Percentiles rank a stretch among this genome's conserved stretches.
Conservation (phyloP, 2,329 filamentous ascomycete genomes). For the Cryphonectria carpinicola region DNA sequence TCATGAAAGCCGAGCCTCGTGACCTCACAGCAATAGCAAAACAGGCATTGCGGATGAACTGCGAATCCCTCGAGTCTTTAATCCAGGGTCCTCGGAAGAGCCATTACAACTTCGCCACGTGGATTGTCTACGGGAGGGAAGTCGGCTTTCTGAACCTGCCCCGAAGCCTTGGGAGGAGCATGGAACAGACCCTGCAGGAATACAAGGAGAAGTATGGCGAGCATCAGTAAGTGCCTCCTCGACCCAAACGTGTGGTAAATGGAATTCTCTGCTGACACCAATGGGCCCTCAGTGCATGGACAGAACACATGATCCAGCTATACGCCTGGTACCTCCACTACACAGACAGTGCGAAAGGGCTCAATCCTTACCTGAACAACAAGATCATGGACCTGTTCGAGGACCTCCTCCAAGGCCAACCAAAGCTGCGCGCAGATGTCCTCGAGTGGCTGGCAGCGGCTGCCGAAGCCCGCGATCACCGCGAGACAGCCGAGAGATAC, state of each 20-base stretch:
- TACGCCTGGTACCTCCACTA: conserved; percentile 20
- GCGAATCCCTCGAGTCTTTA: conserved; percentile 5
- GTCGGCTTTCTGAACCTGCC: conserved; percentile 13
- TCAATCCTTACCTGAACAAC: conserved; percentile 14
- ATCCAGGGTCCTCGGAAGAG: conserved; percentile 14
- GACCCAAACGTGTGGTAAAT: not conserved
- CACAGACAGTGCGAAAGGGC: conserved; percentile 3
- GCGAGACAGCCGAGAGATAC: conserved; percentile 11
- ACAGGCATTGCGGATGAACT: conserved; percentile 4
- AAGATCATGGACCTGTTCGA: conserved; percentile 6
- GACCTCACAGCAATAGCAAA: not conserved
- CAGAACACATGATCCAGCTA: conserved; percentile 13
- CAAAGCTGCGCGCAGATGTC: not conserved
- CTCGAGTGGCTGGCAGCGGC: conserved; percentile 18
- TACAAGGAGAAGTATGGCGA: conserved; percentile 10
- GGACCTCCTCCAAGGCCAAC: not conserved
- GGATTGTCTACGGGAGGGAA: conserved; percentile 17
- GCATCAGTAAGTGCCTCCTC: conserved; percentile 6
- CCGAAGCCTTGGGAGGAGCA: not conserved
- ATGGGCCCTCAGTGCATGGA: conserved; percentile 3
- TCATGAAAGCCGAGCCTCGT: not conserved
- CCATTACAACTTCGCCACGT: conserved; percentile 15
- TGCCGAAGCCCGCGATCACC: conserved; percentile 5
- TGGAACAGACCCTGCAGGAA: conserved; percentile 6
- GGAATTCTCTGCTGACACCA: not conserved